phyloP scores from a whole-genome alignment of 495 filamentous ascomycete genomes.

The Aspergillus avenaceus region DNA sequence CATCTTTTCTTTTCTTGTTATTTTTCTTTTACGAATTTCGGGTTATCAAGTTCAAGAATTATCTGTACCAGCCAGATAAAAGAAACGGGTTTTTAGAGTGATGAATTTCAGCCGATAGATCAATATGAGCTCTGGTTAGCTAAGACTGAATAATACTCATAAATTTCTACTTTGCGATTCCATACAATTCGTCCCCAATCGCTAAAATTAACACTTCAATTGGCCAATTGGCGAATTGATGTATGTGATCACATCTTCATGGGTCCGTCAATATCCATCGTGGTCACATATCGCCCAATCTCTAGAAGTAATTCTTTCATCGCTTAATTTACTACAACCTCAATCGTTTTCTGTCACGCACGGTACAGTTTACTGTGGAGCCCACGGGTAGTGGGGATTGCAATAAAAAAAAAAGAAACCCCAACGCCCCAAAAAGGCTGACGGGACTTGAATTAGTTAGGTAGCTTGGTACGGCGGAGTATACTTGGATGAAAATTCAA shows the following conservation, averaged over 20 bases:
- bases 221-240: neutral
- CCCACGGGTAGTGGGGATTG: neutral
- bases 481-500: too few relatives aligned
- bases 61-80: slow-evolving; percentile 11
- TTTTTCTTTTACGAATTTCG: neutral
- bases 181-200: neutral
- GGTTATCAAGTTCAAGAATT: neutral
- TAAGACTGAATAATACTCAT: neutral
- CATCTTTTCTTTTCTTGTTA: neutral
- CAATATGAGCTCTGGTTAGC: neutral
- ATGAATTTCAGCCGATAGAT: neutral
- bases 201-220: neutral
- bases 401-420: neutral
- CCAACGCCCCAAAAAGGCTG: too few relatives aligned
- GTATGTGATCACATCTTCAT: neutral
- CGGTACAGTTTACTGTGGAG: neutral
- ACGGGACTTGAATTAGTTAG: neutral
- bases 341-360: neutral
- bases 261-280: too few relatives aligned
- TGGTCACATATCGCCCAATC: too few relatives aligned
- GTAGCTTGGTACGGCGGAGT: neutral
- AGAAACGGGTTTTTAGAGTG: neutral
- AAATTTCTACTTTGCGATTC: neutral
- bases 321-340: neutral
- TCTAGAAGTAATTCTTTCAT: too few relatives aligned